Base-by-base conservation (phyloP, 1,284 basidiomycete species). In the Malassezia nana region DNA sequence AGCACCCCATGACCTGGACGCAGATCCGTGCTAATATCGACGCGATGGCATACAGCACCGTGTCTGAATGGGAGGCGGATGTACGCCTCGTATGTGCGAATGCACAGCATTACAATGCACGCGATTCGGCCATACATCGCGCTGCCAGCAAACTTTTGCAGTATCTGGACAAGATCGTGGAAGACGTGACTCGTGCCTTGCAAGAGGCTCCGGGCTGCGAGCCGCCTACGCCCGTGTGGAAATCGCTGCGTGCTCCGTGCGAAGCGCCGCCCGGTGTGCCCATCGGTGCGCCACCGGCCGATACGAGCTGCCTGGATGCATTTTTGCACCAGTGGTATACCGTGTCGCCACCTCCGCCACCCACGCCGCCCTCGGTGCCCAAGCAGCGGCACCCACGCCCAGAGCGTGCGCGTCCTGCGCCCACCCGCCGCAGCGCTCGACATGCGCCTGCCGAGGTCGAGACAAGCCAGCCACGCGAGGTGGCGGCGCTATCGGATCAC, bases 1-100 rank as follows among this genome's bases (percentile, higher is more conserved):
- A 85, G 66, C 78, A 80, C 9, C 92, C 92, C 0, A 95, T 95
- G 87, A 84, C 84, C 62, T 96, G 90, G 88, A 77, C 78, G 16
- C 78, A 77, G 35, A 94, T 99, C 58, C 46, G 54, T 24, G 55
- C 52, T 10, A 60, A 60, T 26, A 56, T 98, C 26, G 84, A 89
- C 48, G 77, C 78, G 40, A 83, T 87, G 53, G 79, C 81, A 57
- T 98, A 98, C 75, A 81, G 82, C 75, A 82, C 85, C 65, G 73
- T 87, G 0, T 78, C 81, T 18, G 77, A 82, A 4, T 89, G 98
- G 77, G 55, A 94, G 87, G 78, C 81, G 46, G 91, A 98, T 68
- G 76, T 95, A 35, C 73, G 81, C 40, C 82, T 94, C 16, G 87
- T 96, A 4, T 73, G 89, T 13, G 78, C 82, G 59, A 99, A 98